phyloP scores from a whole-genome alignment of 2,329 filamentous ascomycete species.

The Fusarium hostae region DNA sequence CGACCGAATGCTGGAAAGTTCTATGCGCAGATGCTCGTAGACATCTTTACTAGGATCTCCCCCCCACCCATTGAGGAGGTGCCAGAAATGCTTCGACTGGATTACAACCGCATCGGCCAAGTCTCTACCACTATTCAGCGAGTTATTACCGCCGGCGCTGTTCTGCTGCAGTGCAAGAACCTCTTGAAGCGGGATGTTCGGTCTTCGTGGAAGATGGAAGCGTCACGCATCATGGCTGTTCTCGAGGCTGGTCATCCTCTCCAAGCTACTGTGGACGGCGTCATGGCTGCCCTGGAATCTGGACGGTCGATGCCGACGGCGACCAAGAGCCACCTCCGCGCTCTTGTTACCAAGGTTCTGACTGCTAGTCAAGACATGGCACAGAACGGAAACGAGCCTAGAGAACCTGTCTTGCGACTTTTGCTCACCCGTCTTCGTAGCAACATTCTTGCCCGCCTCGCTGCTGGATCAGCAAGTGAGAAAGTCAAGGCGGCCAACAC shows the following conservation, averaged over 20 bases:
- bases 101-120: slow-evolving; percentile 68
- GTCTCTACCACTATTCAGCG: slow-evolving; percentile 57
- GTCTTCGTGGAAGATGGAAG: slow-evolving; percentile 80
- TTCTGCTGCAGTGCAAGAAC: slow-evolving; percentile 84
- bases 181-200: slow-evolving; percentile 84
- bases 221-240: slow-evolving; percentile 74
- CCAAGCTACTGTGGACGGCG: slow-evolving; percentile 67
- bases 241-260: slow-evolving; percentile 67
- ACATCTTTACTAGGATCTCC: slow-evolving; percentile 76
- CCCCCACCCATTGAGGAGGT: slow-evolving; percentile 65
- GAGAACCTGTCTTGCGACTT: slow-evolving; percentile 71
- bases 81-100: slow-evolving; percentile 80
- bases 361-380: slow-evolving; percentile 61
- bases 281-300: slow-evolving; percentile 71
- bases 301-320: slow-evolving; percentile 73
- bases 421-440: slow-evolving; percentile 74
- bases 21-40: slow-evolving; percentile 79
- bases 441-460: slow-evolving; percentile 73
- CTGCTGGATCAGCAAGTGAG: slow-evolving; percentile 74
- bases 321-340: slow-evolving; percentile 68
- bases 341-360: slow-evolving; percentile 67
- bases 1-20: slow-evolving; percentile 75
- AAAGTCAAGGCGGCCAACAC: slow-evolving; percentile 75
- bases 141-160: slow-evolving; percentile 78
- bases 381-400: slow-evolving; percentile 54